Percentiles rank a stretch among this genome's conserved stretches.
phyloP scores from a whole-genome alignment of 2,329 filamentous ascomycete genomes.

The Penicillium sp. region DNA sequence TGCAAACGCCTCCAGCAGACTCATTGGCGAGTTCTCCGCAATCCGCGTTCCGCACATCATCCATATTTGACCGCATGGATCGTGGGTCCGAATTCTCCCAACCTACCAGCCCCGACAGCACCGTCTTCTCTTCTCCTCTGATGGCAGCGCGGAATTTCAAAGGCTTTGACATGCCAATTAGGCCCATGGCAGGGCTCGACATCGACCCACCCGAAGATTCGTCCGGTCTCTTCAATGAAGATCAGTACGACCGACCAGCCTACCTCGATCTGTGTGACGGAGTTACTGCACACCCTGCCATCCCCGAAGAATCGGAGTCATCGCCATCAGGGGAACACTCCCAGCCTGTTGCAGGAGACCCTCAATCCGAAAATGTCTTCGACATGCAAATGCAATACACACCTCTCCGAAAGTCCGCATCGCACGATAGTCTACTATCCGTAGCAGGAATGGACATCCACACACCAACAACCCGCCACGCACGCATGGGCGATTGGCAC shows the following conservation, averaged over 20 bases:
- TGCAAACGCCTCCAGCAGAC: constrained; percentile 46
- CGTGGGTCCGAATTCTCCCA: constrained; percentile 65
- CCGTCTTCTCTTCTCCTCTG: constrained; percentile 60
- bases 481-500: constrained; percentile 64
- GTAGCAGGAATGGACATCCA: constrained; percentile 87
- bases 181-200: constrained; percentile 28
- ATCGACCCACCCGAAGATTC: constrained; percentile 10
- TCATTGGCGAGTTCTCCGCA: constrained; percentile 79
- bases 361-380: constrained; percentile 24
- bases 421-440: constrained; percentile 87
- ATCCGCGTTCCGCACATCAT: constrained; percentile 68
- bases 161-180: constrained; percentile 57
- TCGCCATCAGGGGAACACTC: constrained; percentile 18
- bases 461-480: constrained; percentile 71
- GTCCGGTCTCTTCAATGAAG: constrained; percentile 16
- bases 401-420: constrained; percentile 63
- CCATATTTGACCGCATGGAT: constrained; percentile 74
- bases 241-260: constrained; percentile 16
- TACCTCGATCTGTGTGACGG: constrained; percentile 17
- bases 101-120: constrained; percentile 79
- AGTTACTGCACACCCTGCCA: constrained; percentile 31
- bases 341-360: constrained; percentile 10
- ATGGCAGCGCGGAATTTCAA: constrained; percentile 62
- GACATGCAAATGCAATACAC: constrained; percentile 31
- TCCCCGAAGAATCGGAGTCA: constrained; percentile 42